Evolutionary conservation across 805 yeast genomes (phyloP).

Genomic region (Candida yuanshanica): DNA sequence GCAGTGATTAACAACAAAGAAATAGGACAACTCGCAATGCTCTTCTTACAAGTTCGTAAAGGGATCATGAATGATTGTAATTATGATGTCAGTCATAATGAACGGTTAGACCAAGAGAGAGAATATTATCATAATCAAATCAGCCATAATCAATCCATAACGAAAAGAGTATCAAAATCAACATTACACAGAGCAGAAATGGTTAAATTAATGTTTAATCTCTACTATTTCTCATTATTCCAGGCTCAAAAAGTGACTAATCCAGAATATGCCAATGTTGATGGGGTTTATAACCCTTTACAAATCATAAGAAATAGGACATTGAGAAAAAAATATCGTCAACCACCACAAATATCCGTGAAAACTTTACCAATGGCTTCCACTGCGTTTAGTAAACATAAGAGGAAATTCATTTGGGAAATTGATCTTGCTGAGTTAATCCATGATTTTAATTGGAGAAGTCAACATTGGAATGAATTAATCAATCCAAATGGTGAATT

Average conservation of each 20-base stretch:
- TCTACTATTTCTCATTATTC: conserved; percentile 20
- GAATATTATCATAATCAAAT: conserved; percentile 9
- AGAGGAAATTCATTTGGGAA: conserved; percentile 54
- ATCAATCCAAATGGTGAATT: conserved; percentile 37
- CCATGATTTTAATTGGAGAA: conserved; percentile 54
- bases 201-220: conserved; percentile 34
- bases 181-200: conserved; percentile 43
- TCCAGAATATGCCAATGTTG: conserved; percentile 37
- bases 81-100: conserved; percentile 26
- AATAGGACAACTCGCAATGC: conserved; percentile 33
- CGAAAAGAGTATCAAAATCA: conserved; percentile 24
- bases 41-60: conserved; percentile 37
- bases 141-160: not conserved
- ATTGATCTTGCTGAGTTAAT: conserved; percentile 54
- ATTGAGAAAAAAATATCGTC: conserved; percentile 46
- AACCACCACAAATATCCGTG: conserved; percentile 38
- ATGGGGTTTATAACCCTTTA: conserved; percentile 73
- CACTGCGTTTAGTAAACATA: conserved; percentile 48
- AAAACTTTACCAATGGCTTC: conserved; percentile 58
- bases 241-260: conserved; percentile 15
- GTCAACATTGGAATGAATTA: conserved; percentile 49
- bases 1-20: conserved; percentile 21
- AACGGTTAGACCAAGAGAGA: conserved; percentile 16
- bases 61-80: conserved; percentile 38
- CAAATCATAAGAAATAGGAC: conserved; percentile 74